phyloP scores from a whole-genome alignment of 2,329 filamentous ascomycete genomes.

The Venturia effusa region DNA sequence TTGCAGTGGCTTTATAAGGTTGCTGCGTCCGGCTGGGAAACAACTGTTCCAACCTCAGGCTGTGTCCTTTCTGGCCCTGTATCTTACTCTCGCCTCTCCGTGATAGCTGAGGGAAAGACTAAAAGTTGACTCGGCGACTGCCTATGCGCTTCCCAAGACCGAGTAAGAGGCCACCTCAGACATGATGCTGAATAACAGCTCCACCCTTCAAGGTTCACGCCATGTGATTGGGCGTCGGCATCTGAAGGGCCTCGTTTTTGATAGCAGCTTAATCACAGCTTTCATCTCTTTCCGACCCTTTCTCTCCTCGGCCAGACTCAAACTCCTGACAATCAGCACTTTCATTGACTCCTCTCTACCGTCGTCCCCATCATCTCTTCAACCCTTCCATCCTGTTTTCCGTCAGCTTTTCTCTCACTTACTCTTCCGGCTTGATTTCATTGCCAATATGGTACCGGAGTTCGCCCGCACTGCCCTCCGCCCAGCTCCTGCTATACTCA shows the following conservation, averaged over 20 bases:
- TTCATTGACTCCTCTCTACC: not conserved
- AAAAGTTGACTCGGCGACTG: not conserved
- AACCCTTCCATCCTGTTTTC: not conserved
- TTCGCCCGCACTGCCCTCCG: conserved; percentile 9
- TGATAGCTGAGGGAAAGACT: not conserved
- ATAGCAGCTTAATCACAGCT: not conserved
- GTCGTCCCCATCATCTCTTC: not conserved
- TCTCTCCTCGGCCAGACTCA: not conserved
- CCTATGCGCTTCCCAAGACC: not conserved
- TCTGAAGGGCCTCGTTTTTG: not conserved
- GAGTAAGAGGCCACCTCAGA: not conserved
- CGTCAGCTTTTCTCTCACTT: not conserved
- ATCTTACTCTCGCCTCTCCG: not conserved
- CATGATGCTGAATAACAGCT: not conserved
- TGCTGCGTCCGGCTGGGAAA: not conserved
- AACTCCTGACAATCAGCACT: not conserved
- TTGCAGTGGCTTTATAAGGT: too few species aligned
- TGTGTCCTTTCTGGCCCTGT: not conserved
- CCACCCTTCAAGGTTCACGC: not conserved
- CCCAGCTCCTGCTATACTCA: not conserved
- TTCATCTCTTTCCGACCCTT: not conserved
- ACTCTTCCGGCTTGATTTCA: not conserved
- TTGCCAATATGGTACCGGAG: conserved; percentile 1
- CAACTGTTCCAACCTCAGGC: not conserved
- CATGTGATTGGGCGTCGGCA: not conserved